Percentiles rank a stretch among this genome's conserved stretches.
Conservation (phyloP, 2,329 filamentous ascomycete species). For the Trichocomaceae sp. region DNA sequence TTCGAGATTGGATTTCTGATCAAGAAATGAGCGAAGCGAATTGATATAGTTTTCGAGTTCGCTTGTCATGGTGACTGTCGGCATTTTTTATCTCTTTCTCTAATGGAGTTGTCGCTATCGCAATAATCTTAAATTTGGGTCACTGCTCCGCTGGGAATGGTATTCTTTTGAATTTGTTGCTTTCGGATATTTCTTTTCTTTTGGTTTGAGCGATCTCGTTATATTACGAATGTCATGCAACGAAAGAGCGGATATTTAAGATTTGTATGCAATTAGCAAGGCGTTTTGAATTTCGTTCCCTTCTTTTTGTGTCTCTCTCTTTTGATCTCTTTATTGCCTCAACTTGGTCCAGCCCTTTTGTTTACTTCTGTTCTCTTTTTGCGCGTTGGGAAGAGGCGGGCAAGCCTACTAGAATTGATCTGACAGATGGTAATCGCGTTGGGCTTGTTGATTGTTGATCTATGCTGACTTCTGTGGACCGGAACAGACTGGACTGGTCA, state of each 20-base stretch:
- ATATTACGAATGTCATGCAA: conserved; percentile 6
- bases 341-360: background rate
- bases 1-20: conserved; percentile 4
- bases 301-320: background rate
- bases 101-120: conserved; percentile 6
- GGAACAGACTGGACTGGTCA: background rate
- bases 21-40: conserved; percentile 25
- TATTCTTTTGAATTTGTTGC: background rate
- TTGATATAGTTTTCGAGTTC: conserved; percentile 26
- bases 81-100: conserved; percentile 17
- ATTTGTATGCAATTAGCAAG: conserved; percentile 17
- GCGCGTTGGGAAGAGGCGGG: background rate
- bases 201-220: conserved; percentile 9
- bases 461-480: conserved; percentile 3
- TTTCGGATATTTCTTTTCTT: background rate
- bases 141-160: background rate
- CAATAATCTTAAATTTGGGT: conserved; percentile 1
- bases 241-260: background rate
- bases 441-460: background rate
- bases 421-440: conserved; percentile 2
- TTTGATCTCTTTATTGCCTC: no score
- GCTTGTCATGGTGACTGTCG: conserved; percentile 26
- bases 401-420: background rate
- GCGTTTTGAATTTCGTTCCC: conserved; percentile 7
- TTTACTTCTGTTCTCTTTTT: conserved; percentile 2